phyloP scores from a whole-genome alignment of 495 filamentous ascomycete genomes.

The Xylaria acuta region DNA sequence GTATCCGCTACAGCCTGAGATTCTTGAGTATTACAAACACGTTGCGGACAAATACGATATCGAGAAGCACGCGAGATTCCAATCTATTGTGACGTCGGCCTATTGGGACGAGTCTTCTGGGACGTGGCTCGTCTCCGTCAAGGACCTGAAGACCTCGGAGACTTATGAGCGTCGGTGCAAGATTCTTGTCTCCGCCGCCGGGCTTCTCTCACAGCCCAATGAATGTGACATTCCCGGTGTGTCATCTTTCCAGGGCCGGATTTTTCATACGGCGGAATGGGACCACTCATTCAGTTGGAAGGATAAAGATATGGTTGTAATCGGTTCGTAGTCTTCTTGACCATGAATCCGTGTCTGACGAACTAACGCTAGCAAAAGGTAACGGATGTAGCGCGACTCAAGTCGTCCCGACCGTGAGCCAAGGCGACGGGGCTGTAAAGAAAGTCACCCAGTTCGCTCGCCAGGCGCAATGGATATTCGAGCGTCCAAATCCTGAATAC shows the following conservation, averaged over 20 bases:
- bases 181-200: slow-evolving; percentile 63
- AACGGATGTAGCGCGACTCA: slow-evolving; percentile 55
- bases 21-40: slow-evolving; percentile 52
- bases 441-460: slow-evolving; percentile 69
- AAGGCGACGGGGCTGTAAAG: slow-evolving; percentile 49
- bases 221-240: slow-evolving; percentile 47
- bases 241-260: slow-evolving; percentile 51
- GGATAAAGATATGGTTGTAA: slow-evolving; percentile 59
- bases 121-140: slow-evolving; percentile 53
- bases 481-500: slow-evolving; percentile 39
- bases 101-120: slow-evolving; percentile 51
- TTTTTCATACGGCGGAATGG: slow-evolving; percentile 64
- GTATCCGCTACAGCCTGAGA: slow-evolving; percentile 51
- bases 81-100: slow-evolving; percentile 48
- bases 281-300: slow-evolving; percentile 54
- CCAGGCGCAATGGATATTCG: slow-evolving; percentile 66
- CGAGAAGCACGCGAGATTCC: slow-evolving; percentile 49
- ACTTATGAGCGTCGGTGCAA: slow-evolving; percentile 50
- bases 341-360: slow-evolving; percentile 1
- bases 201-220: slow-evolving; percentile 56
- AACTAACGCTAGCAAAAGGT: slow-evolving; percentile 28
- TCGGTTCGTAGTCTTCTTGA: slow-evolving; percentile 52
- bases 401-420: slow-evolving; percentile 47
- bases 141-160: slow-evolving; percentile 41
- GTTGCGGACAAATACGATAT: slow-evolving; percentile 55